Percentiles rank a stretch among this genome's conserved stretches.
These are phyloP conservation scores for Fraxinus sp. DNA, from an alignment of 305 asterid genomes.

Conservation along the genomic window DNA sequence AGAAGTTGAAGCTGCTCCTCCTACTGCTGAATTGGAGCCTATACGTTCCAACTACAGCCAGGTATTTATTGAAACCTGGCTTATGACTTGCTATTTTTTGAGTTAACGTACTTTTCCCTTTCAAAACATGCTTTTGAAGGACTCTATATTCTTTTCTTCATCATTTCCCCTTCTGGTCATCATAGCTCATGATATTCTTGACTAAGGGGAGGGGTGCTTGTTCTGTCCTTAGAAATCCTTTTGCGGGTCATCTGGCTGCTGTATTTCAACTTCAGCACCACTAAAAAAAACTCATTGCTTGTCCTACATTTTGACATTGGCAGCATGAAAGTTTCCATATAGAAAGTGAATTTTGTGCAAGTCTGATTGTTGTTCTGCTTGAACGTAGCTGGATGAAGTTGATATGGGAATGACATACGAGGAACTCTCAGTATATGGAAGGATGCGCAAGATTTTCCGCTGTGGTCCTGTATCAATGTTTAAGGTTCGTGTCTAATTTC, in stretches of 20 bases:
- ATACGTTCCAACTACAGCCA: constrained; percentile 85
- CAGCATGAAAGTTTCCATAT: background rate
- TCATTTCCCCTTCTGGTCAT: constrained; percentile 10
- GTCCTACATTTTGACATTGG: constrained; percentile 13
- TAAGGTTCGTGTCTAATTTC: constrained; percentile 53
- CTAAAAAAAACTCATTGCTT: background rate
- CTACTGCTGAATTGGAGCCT: constrained; percentile 98
- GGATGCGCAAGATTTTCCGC: constrained; percentile 92
- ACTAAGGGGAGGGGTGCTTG: background rate
- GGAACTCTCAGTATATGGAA: constrained; percentile 88
- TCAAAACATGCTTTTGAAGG: background rate
- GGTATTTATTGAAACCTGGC: constrained; percentile 37
- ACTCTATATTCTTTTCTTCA: background rate
- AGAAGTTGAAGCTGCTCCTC: constrained; percentile 97
- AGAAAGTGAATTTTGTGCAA: constrained; percentile 1
- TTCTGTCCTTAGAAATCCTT: background rate
- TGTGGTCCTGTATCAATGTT: constrained; percentile 99
- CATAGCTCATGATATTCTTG: background rate
- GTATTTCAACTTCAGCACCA: background rate
- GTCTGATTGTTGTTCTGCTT: constrained; percentile 26
- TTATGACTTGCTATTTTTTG: background rate
- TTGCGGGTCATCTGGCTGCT: background rate
- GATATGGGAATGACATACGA: constrained; percentile 99
- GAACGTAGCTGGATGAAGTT: constrained; percentile 87
- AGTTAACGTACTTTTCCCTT: background rate